These are phyloP conservation scores for Citrus maxima DNA, from an alignment of 345 rosid species.

Conservation along the genomic window DNA sequence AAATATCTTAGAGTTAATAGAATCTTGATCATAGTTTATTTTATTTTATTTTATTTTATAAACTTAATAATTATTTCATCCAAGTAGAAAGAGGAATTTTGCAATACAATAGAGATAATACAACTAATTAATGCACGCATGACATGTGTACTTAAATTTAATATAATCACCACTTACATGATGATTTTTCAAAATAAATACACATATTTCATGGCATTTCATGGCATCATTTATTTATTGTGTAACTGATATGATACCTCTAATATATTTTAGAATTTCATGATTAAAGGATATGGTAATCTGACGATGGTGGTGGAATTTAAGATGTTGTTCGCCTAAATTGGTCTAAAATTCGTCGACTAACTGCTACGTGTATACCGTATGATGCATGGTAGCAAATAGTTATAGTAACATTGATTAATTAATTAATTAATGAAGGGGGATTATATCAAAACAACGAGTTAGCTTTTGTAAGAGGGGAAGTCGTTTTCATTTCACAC, in stretches of 20 bases:
- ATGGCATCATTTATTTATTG: too few species aligned
- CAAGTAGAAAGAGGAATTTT: neutral
- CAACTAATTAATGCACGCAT: too few species aligned
- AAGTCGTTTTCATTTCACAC: constrained; percentile 28
- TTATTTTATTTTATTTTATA: too few species aligned
- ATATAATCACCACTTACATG: too few species aligned
- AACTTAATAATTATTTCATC: neutral
- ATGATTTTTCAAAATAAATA: too few species aligned
- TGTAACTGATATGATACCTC: too few species aligned
- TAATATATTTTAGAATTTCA: too few species aligned
- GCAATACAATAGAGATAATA: too few species aligned
- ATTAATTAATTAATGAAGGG: neutral
- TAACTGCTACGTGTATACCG: neutral
- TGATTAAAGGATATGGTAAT: neutral
- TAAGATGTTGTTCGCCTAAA: neutral
- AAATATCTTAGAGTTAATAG: constrained; percentile 14
- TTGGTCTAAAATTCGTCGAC: neutral
- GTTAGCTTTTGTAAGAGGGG: constrained; percentile 2
- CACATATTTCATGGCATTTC: accelerated
- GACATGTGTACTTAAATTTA: too few species aligned
- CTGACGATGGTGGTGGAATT: neutral
- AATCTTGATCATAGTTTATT: neutral
- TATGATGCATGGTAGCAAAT: constrained; percentile 10
- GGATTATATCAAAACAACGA: constrained; percentile 1
- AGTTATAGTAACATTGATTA: neutral